Evolutionary conservation across 2,329 filamentous ascomycete species (phyloP).

Genomic region (Penicillium sp.): DNA sequence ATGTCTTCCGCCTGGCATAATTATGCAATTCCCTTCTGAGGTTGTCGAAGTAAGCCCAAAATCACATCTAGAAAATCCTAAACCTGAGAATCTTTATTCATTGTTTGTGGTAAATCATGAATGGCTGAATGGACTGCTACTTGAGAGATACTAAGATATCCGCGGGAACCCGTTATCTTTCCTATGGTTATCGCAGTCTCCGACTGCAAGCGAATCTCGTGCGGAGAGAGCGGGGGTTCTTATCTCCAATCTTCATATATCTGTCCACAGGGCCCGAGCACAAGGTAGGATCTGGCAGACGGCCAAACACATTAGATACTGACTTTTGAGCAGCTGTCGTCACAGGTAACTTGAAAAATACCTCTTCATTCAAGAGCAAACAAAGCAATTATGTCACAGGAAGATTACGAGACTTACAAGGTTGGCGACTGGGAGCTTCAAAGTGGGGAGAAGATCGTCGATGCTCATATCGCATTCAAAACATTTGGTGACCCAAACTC

Average conservation of each 20-base stretch:
- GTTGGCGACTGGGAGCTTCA: slow-evolving; percentile 68
- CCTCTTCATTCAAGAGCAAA: not conserved
- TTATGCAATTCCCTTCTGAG: not conserved
- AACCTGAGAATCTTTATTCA: not conserved
- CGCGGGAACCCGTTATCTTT: not conserved
- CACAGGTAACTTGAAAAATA: not conserved
- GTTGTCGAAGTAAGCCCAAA: not conserved
- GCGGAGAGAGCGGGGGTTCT: slow-evolving; percentile 4
- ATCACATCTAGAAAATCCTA: not conserved
- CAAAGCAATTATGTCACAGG: slow-evolving; percentile 15
- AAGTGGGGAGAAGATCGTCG: slow-evolving; percentile 60
- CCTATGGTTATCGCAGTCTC: not conserved
- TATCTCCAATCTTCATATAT: not conserved
- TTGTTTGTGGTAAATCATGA: not conserved
- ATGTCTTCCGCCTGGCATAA: too few relatives aligned
- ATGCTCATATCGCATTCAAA: slow-evolving; percentile 73
- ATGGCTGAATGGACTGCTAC: not conserved
- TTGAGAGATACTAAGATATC: not conserved
- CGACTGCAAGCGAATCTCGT: not conserved
- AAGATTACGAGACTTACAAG: slow-evolving; percentile 53
- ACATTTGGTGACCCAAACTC: slow-evolving; percentile 64
- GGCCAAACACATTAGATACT: not conserved
- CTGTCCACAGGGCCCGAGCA: not conserved
- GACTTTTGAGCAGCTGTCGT: not conserved
- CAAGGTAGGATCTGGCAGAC: not conserved